Base-by-base conservation (phyloP, 108 stramenopile genomes). In the Craspedostauros australis region DNA sequence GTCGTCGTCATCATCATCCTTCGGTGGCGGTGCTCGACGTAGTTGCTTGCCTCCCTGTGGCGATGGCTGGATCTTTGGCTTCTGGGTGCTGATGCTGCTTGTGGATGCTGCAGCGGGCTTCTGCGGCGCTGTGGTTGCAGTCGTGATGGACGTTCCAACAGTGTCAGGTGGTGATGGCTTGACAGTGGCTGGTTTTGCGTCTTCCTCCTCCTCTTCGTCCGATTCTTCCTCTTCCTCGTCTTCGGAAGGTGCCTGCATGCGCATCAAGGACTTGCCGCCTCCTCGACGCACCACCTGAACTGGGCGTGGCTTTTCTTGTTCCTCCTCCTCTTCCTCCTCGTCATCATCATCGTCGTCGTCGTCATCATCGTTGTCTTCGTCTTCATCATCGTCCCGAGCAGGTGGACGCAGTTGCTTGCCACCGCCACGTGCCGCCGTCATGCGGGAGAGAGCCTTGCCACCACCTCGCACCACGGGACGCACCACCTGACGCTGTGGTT, bases 331-430 rank as follows among this genome's bases (percentile, higher is more conserved):
- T 2, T 62, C 61, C 20, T 54, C 64, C 14, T 48, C 46, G 32
- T 71, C 70, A 19, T 63, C 69, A 4, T 57, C n/a, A 26, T 40
- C 39, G 2, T 40, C 75, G 26, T 72, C 65, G 4, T 70, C 63
- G 29, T 56, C 43, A 26, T 61, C 74, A 9, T 56, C 63, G 14
- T 47, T 41, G 18, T 44, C 51, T 19, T 54, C 51, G 7, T 62
- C 55, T 12, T 33, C 32, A 27, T 53, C 41, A 8, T 56, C 56
- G 20, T 57, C 57, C 29, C 53, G 37, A 0, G 69, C 39, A 4
- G 82, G 64, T 22, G 76, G 77, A 31, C 79, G 55, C 40, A 80
- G 65, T 54, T 75, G 76, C 55, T 84, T 79, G 12, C 78, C 75
- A 16, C 72, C 66, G 23, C 69, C 68, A 20, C 45, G 49, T 30